Conservation (phyloP, 331 rosid species). For the Pyrus hybrid region DNA sequence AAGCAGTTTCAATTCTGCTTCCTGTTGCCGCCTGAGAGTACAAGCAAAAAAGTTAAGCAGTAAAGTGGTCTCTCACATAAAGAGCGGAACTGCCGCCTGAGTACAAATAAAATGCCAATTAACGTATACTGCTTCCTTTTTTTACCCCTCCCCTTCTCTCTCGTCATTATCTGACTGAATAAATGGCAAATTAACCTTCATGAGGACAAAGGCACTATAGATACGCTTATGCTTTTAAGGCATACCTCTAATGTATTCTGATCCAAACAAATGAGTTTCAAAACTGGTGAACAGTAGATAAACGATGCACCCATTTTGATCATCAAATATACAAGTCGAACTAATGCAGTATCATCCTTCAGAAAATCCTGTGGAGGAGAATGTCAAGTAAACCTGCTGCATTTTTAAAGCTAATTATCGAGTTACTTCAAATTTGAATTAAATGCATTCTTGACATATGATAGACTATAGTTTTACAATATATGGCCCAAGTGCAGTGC, state of each 20-base stretch:
- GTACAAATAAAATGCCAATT: slow-evolving; percentile 11
- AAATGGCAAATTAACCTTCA: slow-evolving; percentile 80
- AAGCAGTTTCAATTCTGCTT: slow-evolving; percentile 70
- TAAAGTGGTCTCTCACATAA: slow-evolving; percentile 28
- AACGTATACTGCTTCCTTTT: slow-evolving; percentile 15
- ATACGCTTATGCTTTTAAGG: slow-evolving; percentile 88
- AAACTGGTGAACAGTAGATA: slow-evolving; percentile 95
- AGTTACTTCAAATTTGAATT: slow-evolving; percentile 29
- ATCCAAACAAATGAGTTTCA: slow-evolving; percentile 96
- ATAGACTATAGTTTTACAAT: slow-evolving; percentile 6
- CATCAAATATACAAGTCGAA: slow-evolving; percentile 97
- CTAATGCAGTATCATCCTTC: slow-evolving; percentile 95
- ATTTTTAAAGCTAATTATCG: slow-evolving; percentile 60
- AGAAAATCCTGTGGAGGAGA: slow-evolving; percentile 96
- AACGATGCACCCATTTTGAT: slow-evolving; percentile 88
- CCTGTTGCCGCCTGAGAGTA: slow-evolving; percentile 82
- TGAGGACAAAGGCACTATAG: slow-evolving; percentile 55
- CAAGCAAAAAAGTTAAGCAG: slow-evolving; percentile 34
- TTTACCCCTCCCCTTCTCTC: slow-evolving; percentile 15
- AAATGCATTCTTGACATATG: slow-evolving; percentile 19
- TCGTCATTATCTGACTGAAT: slow-evolving; percentile 32
- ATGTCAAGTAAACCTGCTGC: slow-evolving; percentile 84
- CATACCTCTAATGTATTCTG: slow-evolving; percentile 98
- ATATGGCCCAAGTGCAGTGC: slow-evolving; percentile 10
- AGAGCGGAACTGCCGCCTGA: slow-evolving; percentile 15